Conservation (phyloP, 805 yeast species). For the Candida sonorensis region DNA sequence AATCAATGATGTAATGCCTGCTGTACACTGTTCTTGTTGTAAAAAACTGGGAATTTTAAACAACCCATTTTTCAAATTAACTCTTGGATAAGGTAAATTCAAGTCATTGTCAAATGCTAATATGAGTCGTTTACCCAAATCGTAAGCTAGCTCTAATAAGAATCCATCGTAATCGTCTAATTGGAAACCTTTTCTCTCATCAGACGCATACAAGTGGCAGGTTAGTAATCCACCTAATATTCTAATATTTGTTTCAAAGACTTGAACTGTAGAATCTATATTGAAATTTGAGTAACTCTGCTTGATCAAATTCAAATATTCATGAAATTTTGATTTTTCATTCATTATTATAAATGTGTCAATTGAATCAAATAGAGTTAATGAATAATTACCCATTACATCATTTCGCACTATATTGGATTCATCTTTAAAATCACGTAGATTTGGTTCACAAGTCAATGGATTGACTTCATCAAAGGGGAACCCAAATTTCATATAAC, state of each 20-base stretch:
- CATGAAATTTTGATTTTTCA: conserved; percentile 48
- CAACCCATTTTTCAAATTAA: conserved; percentile 56
- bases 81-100: conserved; percentile 74
- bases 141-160: conserved; percentile 63
- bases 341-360: conserved; percentile 74
- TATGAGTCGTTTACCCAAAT: conserved; percentile 63
- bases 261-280: conserved; percentile 70
- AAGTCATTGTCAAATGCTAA: conserved; percentile 61
- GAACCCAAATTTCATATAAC: conserved; percentile 62
- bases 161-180: conserved; percentile 58
- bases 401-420: conserved; percentile 64
- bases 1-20: conserved; percentile 82
- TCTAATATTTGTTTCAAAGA: conserved; percentile 80
- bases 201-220: conserved; percentile 65
- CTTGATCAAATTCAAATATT: conserved; percentile 35
- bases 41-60: conserved; percentile 34
- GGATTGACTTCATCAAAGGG: conserved; percentile 84
- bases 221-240: conserved; percentile 77
- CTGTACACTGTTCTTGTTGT: conserved; percentile 68
- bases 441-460: conserved; percentile 58
- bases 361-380: conserved; percentile 71
- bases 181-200: conserved; percentile 35
- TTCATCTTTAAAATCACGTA: conserved; percentile 50
- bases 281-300: conserved; percentile 39
- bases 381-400: conserved; percentile 76